Evolutionary conservation across 2,329 filamentous ascomycete species (phyloP), one percentile per base, ranked within the genome.

Genomic region (Periconia digitata): DNA sequence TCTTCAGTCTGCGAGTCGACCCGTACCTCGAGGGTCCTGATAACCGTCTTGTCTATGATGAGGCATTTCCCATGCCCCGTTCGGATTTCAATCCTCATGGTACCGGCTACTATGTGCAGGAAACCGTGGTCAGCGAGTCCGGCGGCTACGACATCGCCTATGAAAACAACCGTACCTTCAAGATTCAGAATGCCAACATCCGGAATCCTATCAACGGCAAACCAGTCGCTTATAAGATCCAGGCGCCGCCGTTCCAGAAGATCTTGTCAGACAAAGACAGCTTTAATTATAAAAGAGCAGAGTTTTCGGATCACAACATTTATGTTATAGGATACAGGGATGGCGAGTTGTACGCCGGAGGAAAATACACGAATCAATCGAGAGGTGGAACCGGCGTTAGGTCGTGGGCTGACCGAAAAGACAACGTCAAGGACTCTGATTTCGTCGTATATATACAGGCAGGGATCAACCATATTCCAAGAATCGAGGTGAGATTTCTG

Each of bases 281-380:
- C 60, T 77, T 77, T 62, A 77, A 81, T 60, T 79, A 77, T 72
- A 81, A 80, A 62, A 78, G 81, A 29, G 82, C 80, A 13, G 79
- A 80, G 40, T 85, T 85, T 55, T 77, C 81, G 3, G 76, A 81
- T 54, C 78, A 82, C 59, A 78, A 81, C 49, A 73, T 85, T 29
- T 85, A 82, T 67, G 81, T 83, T 16, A 77, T 79, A 27, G 75
- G 76, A 51, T 77, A 85, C 66, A 72, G 73, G 32, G 82, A 85
- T 57, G 76, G 79, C 46, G 81, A 85, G 66, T 71, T 85, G 2
- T 85, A 77, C 64, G 78, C 82, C 0, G 83, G 81, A 2, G 83
- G 83, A 3, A 74, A 78, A 45, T 84, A 83, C 63, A 81, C 82
- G 0, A 83, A 82, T 56, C 83, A 85, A 62, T 85, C 81, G 29